These are phyloP conservation scores for Ajuga reptans DNA, from an alignment of 305 asterid genomes.

Conservation along the genomic window DNA sequence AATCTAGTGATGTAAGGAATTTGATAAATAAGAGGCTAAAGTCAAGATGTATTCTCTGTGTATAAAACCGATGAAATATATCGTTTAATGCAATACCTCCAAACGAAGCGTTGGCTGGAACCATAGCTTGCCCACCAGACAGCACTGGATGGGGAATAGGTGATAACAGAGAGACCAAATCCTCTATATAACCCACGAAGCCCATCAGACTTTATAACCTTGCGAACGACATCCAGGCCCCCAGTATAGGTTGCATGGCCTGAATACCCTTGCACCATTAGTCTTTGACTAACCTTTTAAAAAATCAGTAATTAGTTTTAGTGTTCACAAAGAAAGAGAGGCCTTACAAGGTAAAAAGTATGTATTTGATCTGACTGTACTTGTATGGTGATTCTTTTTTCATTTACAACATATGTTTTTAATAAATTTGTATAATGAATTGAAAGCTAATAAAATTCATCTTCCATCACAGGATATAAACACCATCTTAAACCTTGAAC, in stretches of 20 bases:
- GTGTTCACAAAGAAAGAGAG: not conserved
- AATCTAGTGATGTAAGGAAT: constrained; percentile 5
- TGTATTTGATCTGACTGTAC: not conserved
- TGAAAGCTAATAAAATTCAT: not conserved
- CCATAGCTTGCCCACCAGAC: constrained; percentile 99
- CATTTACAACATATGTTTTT: not conserved
- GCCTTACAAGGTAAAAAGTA: not conserved
- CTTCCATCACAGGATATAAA: not conserved
- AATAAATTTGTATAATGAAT: not conserved
- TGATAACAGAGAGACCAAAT: constrained; percentile 82
- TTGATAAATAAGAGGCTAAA: not conserved
- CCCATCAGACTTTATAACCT: constrained; percentile 74
- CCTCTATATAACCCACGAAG: constrained; percentile 88
- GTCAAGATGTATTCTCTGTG: not conserved
- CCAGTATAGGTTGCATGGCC: constrained; percentile 93
- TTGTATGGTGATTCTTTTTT: not conserved
- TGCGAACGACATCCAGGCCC: constrained; percentile 86
- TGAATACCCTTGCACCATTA: constrained; percentile 99
- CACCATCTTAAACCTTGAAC: not conserved
- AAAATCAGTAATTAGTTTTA: constrained; percentile 23
- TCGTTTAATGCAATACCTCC: constrained; percentile 50
- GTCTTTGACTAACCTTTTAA: constrained; percentile 90
- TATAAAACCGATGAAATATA: not conserved
- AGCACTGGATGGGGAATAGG: constrained; percentile 95
- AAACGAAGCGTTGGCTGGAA: constrained; percentile 85